These are phyloP conservation scores for Fomitopsis schrenkii DNA, from an alignment of 1,284 basidiomycete species.

Conservation along the genomic window DNA sequence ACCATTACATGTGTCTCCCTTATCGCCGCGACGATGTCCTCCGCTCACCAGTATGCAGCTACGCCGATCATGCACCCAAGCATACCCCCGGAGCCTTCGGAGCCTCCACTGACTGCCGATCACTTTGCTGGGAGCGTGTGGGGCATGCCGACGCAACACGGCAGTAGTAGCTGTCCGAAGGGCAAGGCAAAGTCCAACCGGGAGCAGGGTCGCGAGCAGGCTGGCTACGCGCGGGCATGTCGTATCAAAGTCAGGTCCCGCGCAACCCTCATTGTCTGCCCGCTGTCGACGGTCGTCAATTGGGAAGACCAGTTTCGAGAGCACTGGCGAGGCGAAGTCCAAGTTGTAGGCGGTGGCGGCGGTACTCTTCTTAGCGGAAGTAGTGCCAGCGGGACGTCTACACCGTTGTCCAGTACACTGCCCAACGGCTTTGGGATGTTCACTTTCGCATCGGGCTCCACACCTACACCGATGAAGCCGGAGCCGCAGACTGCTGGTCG, in stretches of 20 bases:
- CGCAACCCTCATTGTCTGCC: conserved; percentile 95
- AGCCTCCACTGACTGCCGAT: conserved; percentile 43
- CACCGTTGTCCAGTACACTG: conserved; percentile 1
- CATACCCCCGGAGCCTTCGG: conserved; percentile 36
- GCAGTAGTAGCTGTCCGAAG: conserved; percentile 37
- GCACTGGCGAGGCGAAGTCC: conserved; percentile 87
- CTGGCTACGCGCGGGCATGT: conserved; percentile 63
- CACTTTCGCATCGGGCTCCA: conserved; percentile 19
- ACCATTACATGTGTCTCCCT: conserved; percentile 93
- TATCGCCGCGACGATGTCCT: conserved; percentile 78
- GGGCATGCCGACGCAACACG: conserved; percentile 64
- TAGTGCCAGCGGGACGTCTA: conserved; percentile 12
- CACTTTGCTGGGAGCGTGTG: conserved; percentile 79
- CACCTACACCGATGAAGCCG: conserved; percentile 22
- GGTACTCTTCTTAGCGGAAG: conserved; percentile 34
- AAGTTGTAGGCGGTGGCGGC: conserved; percentile 76
- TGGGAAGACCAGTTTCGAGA: conserved; percentile 99
- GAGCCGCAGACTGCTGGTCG: conserved; percentile 32
- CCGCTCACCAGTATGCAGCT: conserved; percentile 68
- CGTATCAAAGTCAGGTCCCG: conserved; percentile 79
- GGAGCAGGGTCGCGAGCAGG: conserved; percentile 63
- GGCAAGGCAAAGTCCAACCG: conserved; percentile 61
- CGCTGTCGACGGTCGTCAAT: conserved; percentile 93
- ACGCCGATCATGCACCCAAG: conserved; percentile 44
- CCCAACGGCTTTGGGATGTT: conserved; percentile 4